These are phyloP conservation scores for Tanacetum coccineum DNA, from an alignment of 129 eudicot genomes.

Conservation along the genomic window DNA sequence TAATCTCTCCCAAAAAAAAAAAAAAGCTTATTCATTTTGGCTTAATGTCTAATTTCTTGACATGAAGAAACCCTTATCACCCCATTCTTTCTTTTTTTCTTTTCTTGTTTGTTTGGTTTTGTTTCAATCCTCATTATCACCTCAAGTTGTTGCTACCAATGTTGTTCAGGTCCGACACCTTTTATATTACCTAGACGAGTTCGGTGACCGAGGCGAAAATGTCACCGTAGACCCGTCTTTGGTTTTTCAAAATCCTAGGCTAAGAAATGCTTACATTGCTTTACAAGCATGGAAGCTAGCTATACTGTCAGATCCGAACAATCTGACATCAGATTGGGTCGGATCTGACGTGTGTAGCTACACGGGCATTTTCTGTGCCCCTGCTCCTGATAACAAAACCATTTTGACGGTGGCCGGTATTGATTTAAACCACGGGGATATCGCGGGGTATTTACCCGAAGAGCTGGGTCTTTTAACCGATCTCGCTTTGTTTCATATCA, in stretches of 20 bases:
- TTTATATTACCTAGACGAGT: conserved; percentile 63
- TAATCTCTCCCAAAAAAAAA: too few species aligned
- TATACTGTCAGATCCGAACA: conserved; percentile 76
- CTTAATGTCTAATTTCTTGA: too few species aligned
- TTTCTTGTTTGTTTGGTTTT: too few species aligned
- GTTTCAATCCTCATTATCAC: too few species aligned
- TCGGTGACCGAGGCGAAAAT: conserved; percentile 79
- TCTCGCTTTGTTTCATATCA: conserved; percentile 75
- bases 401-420: conserved; percentile 66
- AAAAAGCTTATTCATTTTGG: too few species aligned
- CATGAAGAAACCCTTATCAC: too few species aligned
- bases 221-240: conserved; percentile 61
- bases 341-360: conserved; percentile 81
- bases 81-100: not conserved
- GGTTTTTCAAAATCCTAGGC: conserved; percentile 53
- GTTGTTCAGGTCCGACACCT: too few species aligned
- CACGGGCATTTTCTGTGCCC: conserved; percentile 75
- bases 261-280: conserved; percentile 84
- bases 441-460: conserved; percentile 86
- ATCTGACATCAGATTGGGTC: conserved; percentile 65
- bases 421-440: conserved; percentile 92
- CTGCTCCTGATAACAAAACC: conserved; percentile 41
- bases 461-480: conserved; percentile 74
- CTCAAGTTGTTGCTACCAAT: too few species aligned
- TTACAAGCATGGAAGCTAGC: conserved; percentile 95